Percentiles rank a stretch among this genome's conserved stretches.
Conservation (phyloP, 129 eudicot species). For the Oenanthe sinensis region DNA sequence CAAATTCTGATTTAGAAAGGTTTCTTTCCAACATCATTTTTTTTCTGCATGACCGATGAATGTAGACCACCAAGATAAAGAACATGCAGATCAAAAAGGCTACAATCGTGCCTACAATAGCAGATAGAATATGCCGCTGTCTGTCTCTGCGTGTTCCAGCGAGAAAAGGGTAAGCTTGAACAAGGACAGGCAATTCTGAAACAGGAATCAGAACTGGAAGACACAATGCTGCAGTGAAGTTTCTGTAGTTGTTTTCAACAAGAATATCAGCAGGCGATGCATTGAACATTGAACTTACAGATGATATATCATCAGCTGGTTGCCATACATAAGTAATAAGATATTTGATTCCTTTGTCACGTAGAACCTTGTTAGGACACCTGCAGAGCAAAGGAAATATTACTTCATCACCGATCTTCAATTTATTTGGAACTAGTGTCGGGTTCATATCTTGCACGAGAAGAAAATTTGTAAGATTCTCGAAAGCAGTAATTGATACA, state of each 20-base stretch:
- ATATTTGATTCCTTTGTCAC: conserved; percentile 22
- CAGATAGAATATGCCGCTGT: conserved; percentile 13
- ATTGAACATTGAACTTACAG: conserved; percentile 49
- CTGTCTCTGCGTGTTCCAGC: conserved; percentile 18
- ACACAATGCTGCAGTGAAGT: conserved; percentile 52
- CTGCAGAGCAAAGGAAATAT: conserved; percentile 64
- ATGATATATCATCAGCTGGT: conserved; percentile 44
- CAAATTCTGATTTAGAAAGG: conserved; percentile 37
- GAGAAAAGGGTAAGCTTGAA: conserved; percentile 24
- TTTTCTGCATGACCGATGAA: conserved; percentile 17
- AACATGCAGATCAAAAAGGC: conserved; percentile 27
- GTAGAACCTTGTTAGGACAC: conserved; percentile 37
- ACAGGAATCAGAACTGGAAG: conserved; percentile 65
- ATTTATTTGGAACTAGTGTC: conserved; percentile 31
- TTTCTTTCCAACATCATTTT: conserved; percentile 31
- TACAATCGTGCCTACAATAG: conserved; percentile 21
- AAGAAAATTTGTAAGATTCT: conserved; percentile 49
- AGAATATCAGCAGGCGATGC: conserved; percentile 34
- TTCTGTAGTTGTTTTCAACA: conserved; percentile 40
- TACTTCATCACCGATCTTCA: conserved; percentile 49
- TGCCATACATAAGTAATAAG: conserved; percentile 77
- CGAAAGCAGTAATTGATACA: conserved; percentile 44
- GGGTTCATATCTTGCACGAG: conserved; percentile 61
- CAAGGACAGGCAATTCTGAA: conserved; percentile 31
- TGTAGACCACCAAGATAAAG: conserved; percentile 23